Evolutionary conservation across 2,329 filamentous ascomycete species (phyloP).

Genomic region (Alternaria arbusti): DNA sequence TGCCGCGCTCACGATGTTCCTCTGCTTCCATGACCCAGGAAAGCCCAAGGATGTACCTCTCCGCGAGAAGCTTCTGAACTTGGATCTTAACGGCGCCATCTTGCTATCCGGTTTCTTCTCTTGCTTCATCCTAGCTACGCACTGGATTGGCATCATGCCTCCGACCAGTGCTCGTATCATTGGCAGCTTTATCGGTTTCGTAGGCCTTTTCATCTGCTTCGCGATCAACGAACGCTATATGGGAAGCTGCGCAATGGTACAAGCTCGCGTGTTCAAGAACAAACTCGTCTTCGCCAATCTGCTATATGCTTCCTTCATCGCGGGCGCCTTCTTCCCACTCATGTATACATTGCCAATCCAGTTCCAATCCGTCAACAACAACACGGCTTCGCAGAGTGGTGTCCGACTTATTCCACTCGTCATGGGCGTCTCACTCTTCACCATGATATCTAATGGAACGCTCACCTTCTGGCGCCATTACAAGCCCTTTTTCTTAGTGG

Average conservation of each 20-base stretch:
- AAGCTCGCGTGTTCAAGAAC: constrained; percentile 29
- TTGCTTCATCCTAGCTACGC: constrained; percentile 39
- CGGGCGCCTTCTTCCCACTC: constrained; percentile 37
- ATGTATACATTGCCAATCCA: constrained; percentile 38
- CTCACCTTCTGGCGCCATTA: constrained; percentile 48
- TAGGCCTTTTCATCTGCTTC: constrained; percentile 54
- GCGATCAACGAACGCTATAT: constrained; percentile 35
- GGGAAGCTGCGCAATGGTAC: constrained; percentile 37
- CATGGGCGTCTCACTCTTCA: constrained; percentile 34
- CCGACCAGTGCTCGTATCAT: constrained; percentile 58
- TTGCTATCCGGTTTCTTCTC: constrained; percentile 26
- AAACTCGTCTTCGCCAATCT: constrained; percentile 21
- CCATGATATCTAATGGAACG: constrained; percentile 32
- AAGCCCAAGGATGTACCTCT: constrained; percentile 16
- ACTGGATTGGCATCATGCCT: constrained; percentile 35
- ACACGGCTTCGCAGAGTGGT: constrained; percentile 33
- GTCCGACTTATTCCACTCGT: constrained; percentile 38
- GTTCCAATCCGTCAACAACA: constrained; percentile 36
- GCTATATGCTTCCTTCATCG: constrained; percentile 31
- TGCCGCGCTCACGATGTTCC: constrained; percentile 32
- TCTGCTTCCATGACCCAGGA: constrained; percentile 29
- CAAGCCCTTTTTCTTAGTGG: constrained; percentile 50
- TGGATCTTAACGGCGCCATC: constrained; percentile 32
- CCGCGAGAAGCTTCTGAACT: constrained; percentile 26
- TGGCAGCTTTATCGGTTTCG: constrained; percentile 57